phyloP scores from a whole-genome alignment of 1,139 yeast species.

The Tardiomyces depauwii region DNA sequence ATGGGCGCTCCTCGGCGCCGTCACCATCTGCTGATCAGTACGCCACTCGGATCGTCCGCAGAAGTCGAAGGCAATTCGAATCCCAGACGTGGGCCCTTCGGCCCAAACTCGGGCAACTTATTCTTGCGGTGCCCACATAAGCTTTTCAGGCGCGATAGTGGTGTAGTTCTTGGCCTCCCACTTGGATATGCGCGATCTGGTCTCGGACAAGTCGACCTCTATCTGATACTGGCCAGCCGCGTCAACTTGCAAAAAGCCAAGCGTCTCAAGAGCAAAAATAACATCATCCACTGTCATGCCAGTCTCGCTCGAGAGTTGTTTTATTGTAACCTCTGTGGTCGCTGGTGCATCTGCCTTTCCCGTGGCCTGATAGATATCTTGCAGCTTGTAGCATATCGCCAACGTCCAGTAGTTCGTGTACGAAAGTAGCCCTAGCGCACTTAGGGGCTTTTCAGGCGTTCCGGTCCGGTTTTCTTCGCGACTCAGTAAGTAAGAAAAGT shows the following conservation, averaged over 20 bases:
- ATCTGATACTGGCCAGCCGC: constrained; percentile 40
- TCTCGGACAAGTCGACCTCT: constrained; percentile 35
- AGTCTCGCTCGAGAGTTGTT: constrained; percentile 52
- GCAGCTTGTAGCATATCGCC: constrained; percentile 42
- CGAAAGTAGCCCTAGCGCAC: constrained; percentile 75
- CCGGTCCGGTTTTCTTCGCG: constrained; percentile 70
- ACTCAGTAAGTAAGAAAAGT: constrained; percentile 74
- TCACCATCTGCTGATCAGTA: no score
- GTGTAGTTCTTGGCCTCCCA: constrained; percentile 33
- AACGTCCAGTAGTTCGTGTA: constrained; percentile 83
- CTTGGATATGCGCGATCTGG: constrained; percentile 16
- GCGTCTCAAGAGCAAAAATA: constrained; percentile 71
- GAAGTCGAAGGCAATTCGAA: no score
- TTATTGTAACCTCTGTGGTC: constrained; percentile 33
- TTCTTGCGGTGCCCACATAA: constrained; percentile 61
- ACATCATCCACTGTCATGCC: constrained; percentile 83
- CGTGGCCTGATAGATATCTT: constrained; percentile 13
- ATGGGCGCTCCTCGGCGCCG: no score
- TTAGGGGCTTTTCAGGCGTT: constrained; percentile 90
- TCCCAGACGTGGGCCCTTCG: no score
- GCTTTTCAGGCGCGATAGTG: constrained; percentile 36
- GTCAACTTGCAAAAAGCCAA: constrained; percentile 38
- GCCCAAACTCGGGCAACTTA: no score
- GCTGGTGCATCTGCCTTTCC: constrained; percentile 4
- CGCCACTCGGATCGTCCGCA: no score